Evolutionary conservation across 352 stramenopile species (phyloP), one percentile per base, ranked within the genome.

Genomic region (Pythium aristosporum): DNA sequence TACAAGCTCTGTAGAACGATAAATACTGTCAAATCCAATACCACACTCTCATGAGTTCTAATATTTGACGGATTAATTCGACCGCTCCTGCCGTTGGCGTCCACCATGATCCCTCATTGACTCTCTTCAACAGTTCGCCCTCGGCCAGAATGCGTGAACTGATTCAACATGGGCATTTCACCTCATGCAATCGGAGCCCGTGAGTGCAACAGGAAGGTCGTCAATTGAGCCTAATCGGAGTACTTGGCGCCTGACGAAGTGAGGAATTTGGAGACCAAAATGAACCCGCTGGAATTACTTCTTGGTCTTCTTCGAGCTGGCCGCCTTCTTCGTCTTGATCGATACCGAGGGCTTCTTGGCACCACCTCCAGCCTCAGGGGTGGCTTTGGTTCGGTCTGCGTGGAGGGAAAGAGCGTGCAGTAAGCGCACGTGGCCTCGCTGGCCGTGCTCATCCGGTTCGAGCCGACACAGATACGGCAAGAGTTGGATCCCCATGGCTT

Each of bases 381-480:
- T 5, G 9, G 20, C 42, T 8, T 54, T 58, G 7, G 39, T 41
- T 23, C 59, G 50, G 1, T 54, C 20, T 20, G 41, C 59, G 16
- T 66, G 15, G 41, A 86, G 65, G 32, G 75, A 71, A 0, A 88
- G 59, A 30, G 68, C 56, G 10, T 61, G 67, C 43, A 89, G 57
- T 21, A 91, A 71, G 0, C 70, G 73, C 20, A 84, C 78, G 44
- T 55, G 51, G 16, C 82, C 82, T 11, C 41, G 65, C 5, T 57
- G 51, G 8, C 63, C 67, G 7, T 10, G 13, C 48, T 88, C 76
- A 6, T 88, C 65, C 9, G 79, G 74, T 47, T 85, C 74, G 25
- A 94, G 65, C 21, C 69, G 49, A 50, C 83, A 87, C 1, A 69
- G 63, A 55, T 90, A 92, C 13, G 72, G 72, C n/a, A 92, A 49